Conservation (phyloP, 1,284 basidiomycete genomes). For the Ustilago xerochloae region DNA sequence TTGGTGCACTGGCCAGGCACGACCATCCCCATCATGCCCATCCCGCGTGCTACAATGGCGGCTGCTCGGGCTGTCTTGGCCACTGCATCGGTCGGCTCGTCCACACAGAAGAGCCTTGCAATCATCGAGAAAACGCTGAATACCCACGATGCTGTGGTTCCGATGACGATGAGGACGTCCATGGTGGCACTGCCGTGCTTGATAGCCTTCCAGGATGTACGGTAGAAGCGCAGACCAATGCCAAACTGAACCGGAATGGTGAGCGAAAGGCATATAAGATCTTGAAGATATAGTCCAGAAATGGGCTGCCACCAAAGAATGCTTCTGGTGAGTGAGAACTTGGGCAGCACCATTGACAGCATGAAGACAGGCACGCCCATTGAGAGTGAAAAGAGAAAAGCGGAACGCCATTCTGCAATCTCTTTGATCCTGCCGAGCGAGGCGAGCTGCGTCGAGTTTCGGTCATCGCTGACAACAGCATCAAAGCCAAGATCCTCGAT, state of each 20-base stretch:
- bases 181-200: conserved; percentile 86
- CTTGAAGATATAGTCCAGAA: conserved; percentile 78
- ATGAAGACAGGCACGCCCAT: conserved; percentile 95
- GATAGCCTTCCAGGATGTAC: conserved; percentile 87
- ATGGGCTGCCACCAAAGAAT: conserved; percentile 62
- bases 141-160: conserved; percentile 90
- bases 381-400: conserved; percentile 79
- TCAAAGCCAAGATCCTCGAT: conserved; percentile 87
- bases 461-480: conserved; percentile 82
- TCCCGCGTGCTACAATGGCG: conserved; percentile 9
- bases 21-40: conserved; percentile 21
- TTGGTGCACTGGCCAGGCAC: conserved; percentile 73
- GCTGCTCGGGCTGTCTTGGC: background rate
- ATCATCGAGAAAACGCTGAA: conserved; percentile 83
- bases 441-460: conserved; percentile 85
- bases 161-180: conserved; percentile 94
- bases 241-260: conserved; percentile 94
- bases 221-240: conserved; percentile 88
- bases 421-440: conserved; percentile 92
- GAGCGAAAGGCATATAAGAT: conserved; percentile 82
- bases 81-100: conserved; percentile 5
- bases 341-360: conserved; percentile 85
- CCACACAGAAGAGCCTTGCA: conserved; percentile 50
- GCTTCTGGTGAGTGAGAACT: conserved; percentile 69
- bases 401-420: conserved; percentile 86